Evolutionary conservation across 306 rosid genomes (phyloP).

Genomic region (Cucurbita moschata): DNA sequence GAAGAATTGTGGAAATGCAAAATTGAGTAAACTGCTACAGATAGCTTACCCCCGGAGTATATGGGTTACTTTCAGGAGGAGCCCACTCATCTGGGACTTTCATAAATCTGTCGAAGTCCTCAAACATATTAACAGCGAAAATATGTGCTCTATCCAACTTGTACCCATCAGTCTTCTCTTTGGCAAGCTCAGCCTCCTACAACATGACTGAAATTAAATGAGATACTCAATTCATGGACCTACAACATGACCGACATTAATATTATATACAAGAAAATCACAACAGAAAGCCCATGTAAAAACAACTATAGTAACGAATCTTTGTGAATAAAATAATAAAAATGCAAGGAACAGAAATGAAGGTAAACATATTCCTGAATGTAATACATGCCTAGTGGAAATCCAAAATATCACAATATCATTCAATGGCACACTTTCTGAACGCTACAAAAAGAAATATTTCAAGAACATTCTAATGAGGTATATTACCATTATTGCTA

Average conservation of each 20-base stretch:
- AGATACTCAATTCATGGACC: slow-evolving; percentile 16
- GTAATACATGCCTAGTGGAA: neutral
- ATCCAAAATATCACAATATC: neutral
- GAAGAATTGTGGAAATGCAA: neutral
- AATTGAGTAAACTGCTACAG: neutral
- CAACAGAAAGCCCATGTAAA: neutral
- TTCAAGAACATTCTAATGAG: neutral
- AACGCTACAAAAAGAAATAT: neutral
- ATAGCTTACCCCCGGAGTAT: neutral
- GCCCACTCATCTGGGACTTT: slow-evolving; percentile 82
- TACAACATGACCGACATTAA: slow-evolving; percentile 6
- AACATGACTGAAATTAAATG: neutral
- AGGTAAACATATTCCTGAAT: neutral
- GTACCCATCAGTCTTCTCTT: slow-evolving; percentile 73
- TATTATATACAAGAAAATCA: neutral
- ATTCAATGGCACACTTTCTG: neutral
- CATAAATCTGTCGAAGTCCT: slow-evolving; percentile 67
- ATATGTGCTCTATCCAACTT: slow-evolving; percentile 67
- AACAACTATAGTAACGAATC: neutral
- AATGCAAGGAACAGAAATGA: neutral
- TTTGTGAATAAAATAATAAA: neutral
- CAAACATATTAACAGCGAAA: slow-evolving; percentile 64
- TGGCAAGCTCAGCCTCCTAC: slow-evolving; percentile 90
- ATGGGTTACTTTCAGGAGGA: slow-evolving; percentile 38
- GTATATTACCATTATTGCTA: neutral